These are phyloP conservation scores for Botrytis hyacinthi DNA, from an alignment of 2,329 filamentous ascomycete genomes.

Conservation along the genomic window DNA sequence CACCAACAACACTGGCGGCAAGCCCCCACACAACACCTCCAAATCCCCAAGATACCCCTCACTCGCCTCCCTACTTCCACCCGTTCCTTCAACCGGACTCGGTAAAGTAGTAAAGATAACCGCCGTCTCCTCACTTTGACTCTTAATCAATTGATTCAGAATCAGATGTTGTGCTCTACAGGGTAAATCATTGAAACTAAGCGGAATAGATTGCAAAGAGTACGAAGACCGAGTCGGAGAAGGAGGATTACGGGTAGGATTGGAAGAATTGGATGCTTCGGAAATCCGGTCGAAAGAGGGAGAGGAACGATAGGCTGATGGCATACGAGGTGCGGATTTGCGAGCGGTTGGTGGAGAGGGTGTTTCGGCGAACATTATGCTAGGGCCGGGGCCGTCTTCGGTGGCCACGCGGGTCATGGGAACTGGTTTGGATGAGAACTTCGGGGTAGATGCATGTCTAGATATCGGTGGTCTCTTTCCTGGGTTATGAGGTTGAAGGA, in stretches of 20 bases:
- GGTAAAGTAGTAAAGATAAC: constrained; percentile 72
- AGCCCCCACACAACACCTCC: constrained; percentile 31
- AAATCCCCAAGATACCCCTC: constrained; percentile 35
- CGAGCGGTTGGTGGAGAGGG: constrained; percentile 27
- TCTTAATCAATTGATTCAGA: constrained; percentile 36
- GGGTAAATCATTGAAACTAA: constrained; percentile 31
- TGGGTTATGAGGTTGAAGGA: constrained; percentile 53
- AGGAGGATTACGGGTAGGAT: constrained; percentile 43
- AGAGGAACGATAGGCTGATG: constrained; percentile 29
- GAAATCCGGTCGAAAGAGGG: constrained; percentile 49
- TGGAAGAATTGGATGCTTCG: constrained; percentile 34
- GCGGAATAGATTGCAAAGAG: constrained; percentile 28
- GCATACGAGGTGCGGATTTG: constrained; percentile 33
- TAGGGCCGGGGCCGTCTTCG: constrained; percentile 64
- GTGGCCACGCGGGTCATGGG: constrained; percentile 47
- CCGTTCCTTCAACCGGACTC: constrained; percentile 53
- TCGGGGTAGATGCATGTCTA: constrained; percentile 39
- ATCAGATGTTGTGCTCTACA: constrained; percentile 36
- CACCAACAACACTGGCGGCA: constrained; percentile 27
- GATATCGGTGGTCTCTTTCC: constrained; percentile 43
- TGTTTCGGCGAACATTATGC: constrained; percentile 59
- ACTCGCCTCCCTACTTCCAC: constrained; percentile 27
- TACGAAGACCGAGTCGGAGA: constrained; percentile 33
- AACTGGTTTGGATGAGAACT: constrained; percentile 33
- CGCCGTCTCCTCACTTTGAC: constrained; percentile 37